Evolutionary conservation across 441 rosid species (phyloP).

Genomic region (Dalechampia spathulata): DNA sequence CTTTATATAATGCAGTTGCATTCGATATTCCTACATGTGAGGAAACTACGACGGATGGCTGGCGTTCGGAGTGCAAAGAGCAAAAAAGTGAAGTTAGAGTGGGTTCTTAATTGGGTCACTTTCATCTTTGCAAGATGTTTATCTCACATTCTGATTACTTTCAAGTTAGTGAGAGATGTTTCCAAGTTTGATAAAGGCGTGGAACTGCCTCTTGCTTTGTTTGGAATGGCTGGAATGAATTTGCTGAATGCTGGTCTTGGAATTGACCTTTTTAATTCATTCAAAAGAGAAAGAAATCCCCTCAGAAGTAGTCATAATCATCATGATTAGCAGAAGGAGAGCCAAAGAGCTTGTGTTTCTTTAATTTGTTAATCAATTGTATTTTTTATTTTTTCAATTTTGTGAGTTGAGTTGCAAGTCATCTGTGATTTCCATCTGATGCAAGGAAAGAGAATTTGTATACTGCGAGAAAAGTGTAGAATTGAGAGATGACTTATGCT

Average conservation of each 20-base stretch:
- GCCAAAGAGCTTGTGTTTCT: background rate
- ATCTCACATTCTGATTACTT: constrained; percentile 60
- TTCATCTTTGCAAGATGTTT: constrained; percentile 51
- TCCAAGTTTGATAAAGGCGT: constrained; percentile 62
- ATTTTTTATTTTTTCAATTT: background rate
- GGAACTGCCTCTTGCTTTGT: constrained; percentile 78
- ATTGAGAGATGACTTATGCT: background rate
- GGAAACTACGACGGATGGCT: constrained; percentile 85
- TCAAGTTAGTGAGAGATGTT: constrained; percentile 64
- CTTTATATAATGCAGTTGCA: constrained; percentile 49
- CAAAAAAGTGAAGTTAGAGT: constrained; percentile 54
- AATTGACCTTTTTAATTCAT: constrained; percentile 65
- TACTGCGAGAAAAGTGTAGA: background rate
- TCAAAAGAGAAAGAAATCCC: constrained; percentile 47
- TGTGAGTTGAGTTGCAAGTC: background rate
- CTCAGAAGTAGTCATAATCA: constrained; percentile 18
- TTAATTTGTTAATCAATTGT: background rate
- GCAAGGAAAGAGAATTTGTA: background rate
- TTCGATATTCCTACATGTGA: constrained; percentile 76
- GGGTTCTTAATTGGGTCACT: constrained; percentile 72
- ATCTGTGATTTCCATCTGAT: background rate
- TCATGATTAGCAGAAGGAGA: constrained; percentile 13
- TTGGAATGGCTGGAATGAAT: constrained; percentile 91
- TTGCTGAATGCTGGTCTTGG: constrained; percentile 64
- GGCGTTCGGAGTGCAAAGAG: constrained; percentile 68